These are phyloP conservation scores for Syzygium aromaticum DNA, from an alignment of 345 rosid genomes.

Conservation along the genomic window DNA sequence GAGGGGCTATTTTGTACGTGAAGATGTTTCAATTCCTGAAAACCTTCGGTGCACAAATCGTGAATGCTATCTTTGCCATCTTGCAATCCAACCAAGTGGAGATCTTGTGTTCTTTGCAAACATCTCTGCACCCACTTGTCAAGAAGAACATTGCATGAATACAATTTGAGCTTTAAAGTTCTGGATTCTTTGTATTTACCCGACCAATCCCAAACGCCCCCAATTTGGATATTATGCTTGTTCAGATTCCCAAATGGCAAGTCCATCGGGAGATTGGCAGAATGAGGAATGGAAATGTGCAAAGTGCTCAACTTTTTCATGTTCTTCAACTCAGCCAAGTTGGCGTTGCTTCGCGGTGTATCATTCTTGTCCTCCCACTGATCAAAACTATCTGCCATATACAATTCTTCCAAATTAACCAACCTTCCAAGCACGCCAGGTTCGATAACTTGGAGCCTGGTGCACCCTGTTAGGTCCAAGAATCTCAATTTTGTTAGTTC, in stretches of 20 bases:
- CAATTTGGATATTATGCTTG: neutral
- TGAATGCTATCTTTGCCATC: neutral
- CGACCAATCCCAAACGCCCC: fast-evolving
- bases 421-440: neutral
- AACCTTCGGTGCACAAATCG: neutral
- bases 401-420: neutral
- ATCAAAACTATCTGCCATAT: neutral
- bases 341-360: neutral
- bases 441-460: neutral
- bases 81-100: neutral
- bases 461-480: neutral
- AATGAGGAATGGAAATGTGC: neutral
- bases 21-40: neutral
- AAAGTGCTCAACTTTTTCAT: neutral
- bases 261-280: fast-evolving
- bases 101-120: neutral
- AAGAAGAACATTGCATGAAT: neutral
- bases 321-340: neutral
- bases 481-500: neutral
- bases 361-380: neutral
- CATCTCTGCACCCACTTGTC: neutral
- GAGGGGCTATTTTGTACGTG: neutral
- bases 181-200: neutral
- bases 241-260: neutral
- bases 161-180: neutral